phyloP scores from a whole-genome alignment of 441 rosid species.

The Breynia disticha region DNA sequence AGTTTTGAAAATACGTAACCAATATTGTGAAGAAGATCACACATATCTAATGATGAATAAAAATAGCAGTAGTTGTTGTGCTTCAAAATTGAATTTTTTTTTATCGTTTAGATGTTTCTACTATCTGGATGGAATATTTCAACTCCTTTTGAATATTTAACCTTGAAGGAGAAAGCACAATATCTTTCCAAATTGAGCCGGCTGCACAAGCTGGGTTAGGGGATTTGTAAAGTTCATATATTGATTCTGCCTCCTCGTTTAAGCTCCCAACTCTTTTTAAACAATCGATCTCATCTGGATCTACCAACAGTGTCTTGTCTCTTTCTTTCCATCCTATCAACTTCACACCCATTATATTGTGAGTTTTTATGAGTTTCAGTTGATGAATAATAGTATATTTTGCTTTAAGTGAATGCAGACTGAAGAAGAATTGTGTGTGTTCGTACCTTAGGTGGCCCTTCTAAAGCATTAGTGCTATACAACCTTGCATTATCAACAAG shows the following conservation, averaged over 20 bases:
- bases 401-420: too few species aligned
- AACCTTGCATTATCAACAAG: conserved; percentile 83
- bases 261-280: conserved; percentile 57
- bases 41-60: too few species aligned
- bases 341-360: conserved; percentile 32
- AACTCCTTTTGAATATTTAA: conserved; percentile 81
- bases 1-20: too few species aligned
- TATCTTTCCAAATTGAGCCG: conserved; percentile 96
- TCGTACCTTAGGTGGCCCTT: conserved; percentile 86
- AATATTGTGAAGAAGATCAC: too few species aligned
- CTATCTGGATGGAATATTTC: conserved; percentile 70
- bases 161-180: conserved; percentile 82
- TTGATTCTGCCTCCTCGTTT: conserved; percentile 77
- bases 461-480: conserved; percentile 78
- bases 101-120: conserved; percentile 44
- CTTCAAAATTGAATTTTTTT: neutral
- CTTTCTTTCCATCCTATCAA: conserved; percentile 97
- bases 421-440: neutral
- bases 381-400: too few species aligned
- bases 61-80: too few species aligned
- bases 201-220: conserved; percentile 65
- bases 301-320: conserved; percentile 82
- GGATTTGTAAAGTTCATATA: conserved; percentile 56
- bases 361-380: neutral
- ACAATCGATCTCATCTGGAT: conserved; percentile 79